Percentiles rank a stretch among this genome's conserved stretches.
These are phyloP conservation scores for rapeseed (Brassica napus) DNA, from an alignment of 345 rosid genomes.

Conservation along the genomic window Da-Ae NC_063448.1:56239501-56240000, in stretches of 20 bases:
- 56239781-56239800: constrained; percentile 52
- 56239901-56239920: constrained; percentile 63
- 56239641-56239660: neutral
- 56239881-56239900: constrained; percentile 25
- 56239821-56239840: constrained; percentile 25
- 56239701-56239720: constrained; percentile 59
- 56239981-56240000: neutral
- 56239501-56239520: neutral
- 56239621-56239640: constrained; percentile 25
- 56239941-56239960: constrained; percentile 35
- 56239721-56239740: constrained; percentile 86
- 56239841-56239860: constrained; percentile 13
- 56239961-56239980: neutral
- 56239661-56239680: constrained; percentile 49
- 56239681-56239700: constrained; percentile 34
- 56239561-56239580: constrained; percentile 24
- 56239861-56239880: neutral
- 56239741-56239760: constrained; percentile 78
- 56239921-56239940: constrained; percentile 56
- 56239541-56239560: constrained; percentile 35
- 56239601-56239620: constrained; percentile 23
- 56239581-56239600: neutral
- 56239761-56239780: constrained; percentile 45
- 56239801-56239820: constrained; percentile 65
- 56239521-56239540: neutral